phyloP scores from a whole-genome alignment of 176 grass and related monocot genomes.

The Neostapfia colusana region DNA sequence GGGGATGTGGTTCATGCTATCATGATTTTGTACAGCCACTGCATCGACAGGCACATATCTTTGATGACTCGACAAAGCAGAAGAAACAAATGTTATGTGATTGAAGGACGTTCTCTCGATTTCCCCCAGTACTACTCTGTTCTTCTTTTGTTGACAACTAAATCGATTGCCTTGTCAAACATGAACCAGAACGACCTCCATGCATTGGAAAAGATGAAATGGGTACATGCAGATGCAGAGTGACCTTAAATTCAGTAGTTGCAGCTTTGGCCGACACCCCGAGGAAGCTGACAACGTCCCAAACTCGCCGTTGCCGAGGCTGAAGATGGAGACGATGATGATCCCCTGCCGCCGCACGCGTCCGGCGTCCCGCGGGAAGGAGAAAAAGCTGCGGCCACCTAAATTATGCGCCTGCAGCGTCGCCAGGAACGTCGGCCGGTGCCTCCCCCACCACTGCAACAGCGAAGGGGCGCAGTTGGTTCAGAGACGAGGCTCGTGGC shows the following conservation, averaged over 20 bases:
- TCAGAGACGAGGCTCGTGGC: neutral
- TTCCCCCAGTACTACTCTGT: no score
- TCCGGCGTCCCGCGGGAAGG: neutral
- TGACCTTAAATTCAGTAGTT: constrained; percentile 10
- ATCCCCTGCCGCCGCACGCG: neutral
- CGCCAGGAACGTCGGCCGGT: neutral
- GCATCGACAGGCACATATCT: neutral
- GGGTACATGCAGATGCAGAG: neutral
- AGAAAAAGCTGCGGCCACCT: constrained; percentile 20
- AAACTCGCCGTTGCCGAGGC: constrained; percentile 27
- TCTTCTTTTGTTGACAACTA: no score
- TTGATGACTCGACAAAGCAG: no score
- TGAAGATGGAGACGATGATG: neutral
- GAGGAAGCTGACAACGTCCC: constrained; percentile 36
- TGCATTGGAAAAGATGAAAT: no score
- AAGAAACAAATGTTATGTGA: no score
- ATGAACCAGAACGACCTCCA: no score
- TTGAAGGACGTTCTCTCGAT: no score
- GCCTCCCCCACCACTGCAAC: neutral
- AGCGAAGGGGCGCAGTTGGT: neutral
- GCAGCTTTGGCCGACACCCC: constrained; percentile 17
- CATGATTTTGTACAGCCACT: neutral
- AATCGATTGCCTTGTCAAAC: no score
- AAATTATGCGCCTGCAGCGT: constrained; percentile 22
- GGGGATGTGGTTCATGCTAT: neutral